Evolutionary conservation across 2,329 filamentous ascomycete species (phyloP).

Genomic region (Elsinoe fawcettii): DNA sequence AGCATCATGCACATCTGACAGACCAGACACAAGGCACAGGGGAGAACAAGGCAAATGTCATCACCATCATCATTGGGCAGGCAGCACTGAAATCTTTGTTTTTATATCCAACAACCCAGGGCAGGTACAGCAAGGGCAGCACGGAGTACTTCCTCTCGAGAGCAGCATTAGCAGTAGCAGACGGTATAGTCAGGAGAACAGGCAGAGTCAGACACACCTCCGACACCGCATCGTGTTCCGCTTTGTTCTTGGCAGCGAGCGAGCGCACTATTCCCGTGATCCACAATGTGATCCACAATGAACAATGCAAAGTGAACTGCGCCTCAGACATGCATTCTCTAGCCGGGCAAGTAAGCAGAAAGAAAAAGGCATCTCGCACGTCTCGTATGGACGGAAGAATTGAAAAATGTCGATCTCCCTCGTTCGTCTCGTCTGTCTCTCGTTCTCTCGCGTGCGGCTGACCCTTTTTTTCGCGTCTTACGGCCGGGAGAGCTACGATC

Average conservation of each 20-base stretch:
- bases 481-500: not conserved
- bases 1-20: not conserved
- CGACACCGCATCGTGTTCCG: too few relatives aligned
- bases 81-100: conserved; percentile 6
- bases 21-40: not conserved
- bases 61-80: conserved; percentile 9
- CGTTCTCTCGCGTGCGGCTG: not conserved
- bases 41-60: not conserved
- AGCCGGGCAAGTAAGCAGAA: not conserved
- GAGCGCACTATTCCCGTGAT: too few relatives aligned
- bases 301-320: not conserved
- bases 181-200: too few relatives aligned
- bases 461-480: not conserved
- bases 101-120: not conserved
- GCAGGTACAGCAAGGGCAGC: not conserved
- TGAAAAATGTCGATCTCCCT: conserved; percentile 7
- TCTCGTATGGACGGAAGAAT: conserved; percentile 10
- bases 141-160: not conserved
- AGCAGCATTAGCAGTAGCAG: not conserved
- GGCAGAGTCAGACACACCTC: too few relatives aligned
- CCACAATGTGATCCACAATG: too few relatives aligned
- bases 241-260: too few relatives aligned
- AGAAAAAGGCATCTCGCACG: not conserved
- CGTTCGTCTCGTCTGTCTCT: not conserved
- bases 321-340: not conserved